A percentile compares a stretch with the other conserved stretches of the same genome.
Evolutionary conservation across 805 yeast species (phyloP).

Genomic region (Saturnispora mendoncae): DNA sequence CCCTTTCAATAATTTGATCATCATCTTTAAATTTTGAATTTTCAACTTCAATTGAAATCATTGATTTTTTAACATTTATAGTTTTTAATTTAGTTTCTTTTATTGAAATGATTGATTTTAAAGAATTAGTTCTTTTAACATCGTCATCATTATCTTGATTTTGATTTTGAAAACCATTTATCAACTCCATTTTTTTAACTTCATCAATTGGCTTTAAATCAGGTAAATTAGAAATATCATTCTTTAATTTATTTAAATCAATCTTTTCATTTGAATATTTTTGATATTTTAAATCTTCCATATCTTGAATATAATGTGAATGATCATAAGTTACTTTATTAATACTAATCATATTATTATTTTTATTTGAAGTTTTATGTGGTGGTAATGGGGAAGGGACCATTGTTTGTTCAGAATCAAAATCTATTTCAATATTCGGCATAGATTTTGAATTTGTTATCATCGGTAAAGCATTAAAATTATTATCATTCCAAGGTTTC

Average conservation of each 20-base stretch:
- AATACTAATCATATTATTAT: too few species aligned
- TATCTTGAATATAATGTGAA: conserved; percentile 22
- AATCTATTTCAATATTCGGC: conserved; percentile 24
- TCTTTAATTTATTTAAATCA: conserved; percentile 14
- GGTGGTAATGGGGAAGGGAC: conserved; percentile 20
- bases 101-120: conserved; percentile 24
- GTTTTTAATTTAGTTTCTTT: conserved; percentile 24
- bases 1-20: conserved; percentile 13
- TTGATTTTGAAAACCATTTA: conserved; percentile 21
- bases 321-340: conserved; percentile 21
- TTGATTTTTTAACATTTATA: conserved; percentile 13
- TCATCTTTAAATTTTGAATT: conserved; percentile 22
- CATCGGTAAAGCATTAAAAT: conserved; percentile 29
- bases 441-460: conserved; percentile 30
- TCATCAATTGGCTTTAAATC: conserved; percentile 9
- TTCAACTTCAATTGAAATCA: conserved; percentile 12
- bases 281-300: conserved; percentile 17
- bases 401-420: conserved; percentile 26
- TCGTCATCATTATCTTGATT: conserved; percentile 12
- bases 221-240: conserved; percentile 12
- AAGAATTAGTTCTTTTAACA: conserved; percentile 24
- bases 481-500: conserved; percentile 1
- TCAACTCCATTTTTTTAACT: conserved; percentile 3
- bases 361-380: too few species aligned
- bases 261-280: conserved; percentile 9